These are phyloP conservation scores for Pleurostoma richardsiae DNA, from an alignment of 2,329 filamentous ascomycete species.

Conservation along the genomic window DNA sequence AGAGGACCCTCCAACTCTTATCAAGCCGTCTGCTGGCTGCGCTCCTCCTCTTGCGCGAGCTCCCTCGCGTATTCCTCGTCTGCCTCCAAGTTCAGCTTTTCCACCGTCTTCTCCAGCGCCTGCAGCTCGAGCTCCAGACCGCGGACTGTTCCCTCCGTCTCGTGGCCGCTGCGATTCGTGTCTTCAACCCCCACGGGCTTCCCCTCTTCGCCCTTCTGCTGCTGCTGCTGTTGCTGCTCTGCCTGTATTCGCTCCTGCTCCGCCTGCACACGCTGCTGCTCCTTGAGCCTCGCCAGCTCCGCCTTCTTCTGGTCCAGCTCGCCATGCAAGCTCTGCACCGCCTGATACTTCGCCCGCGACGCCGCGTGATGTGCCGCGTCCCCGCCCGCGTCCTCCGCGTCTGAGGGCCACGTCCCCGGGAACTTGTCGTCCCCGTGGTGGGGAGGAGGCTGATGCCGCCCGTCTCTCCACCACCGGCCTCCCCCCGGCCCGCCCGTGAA, in stretches of 20 bases:
- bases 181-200: not conserved
- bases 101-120: constrained; percentile 29
- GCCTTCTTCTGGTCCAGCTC: constrained; percentile 23
- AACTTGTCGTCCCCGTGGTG: not conserved
- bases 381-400: constrained; percentile 6
- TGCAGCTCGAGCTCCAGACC: constrained; percentile 30
- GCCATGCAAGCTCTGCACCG: constrained; percentile 25
- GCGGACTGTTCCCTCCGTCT: constrained; percentile 13
- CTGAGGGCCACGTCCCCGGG: constrained; percentile 28
- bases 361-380: constrained; percentile 11
- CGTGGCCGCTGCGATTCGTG: not conserved
- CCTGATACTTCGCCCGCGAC: constrained; percentile 29
- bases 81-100: constrained; percentile 33
- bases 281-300: constrained; percentile 16
- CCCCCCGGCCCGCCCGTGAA: no score
- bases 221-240: not conserved
- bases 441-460: not conserved
- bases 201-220: constrained; percentile 8
- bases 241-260: constrained; percentile 5
- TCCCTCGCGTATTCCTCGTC: constrained; percentile 42
- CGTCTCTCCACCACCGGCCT: no score
- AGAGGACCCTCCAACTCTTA: no score
- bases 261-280: constrained; percentile 14
- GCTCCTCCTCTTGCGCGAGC: constrained; percentile 19
- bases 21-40: not conserved